Conservation (phyloP, 352 stramenopile species). For the Phytopythium litorale region DNA sequence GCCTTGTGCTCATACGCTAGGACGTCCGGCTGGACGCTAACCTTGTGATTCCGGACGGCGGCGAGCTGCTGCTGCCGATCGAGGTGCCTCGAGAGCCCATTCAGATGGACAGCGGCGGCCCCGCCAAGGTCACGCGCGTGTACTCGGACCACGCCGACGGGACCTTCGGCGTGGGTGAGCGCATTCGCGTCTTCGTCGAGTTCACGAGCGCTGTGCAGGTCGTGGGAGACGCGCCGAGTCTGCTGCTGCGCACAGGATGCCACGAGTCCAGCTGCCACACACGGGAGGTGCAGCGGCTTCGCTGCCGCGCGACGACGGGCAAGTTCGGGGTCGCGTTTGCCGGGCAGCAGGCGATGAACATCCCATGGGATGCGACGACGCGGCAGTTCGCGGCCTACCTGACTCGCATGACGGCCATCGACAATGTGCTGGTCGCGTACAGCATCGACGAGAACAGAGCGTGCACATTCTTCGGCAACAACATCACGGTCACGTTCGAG, state of each 20-base stretch:
- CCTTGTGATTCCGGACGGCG: constrained; percentile 63
- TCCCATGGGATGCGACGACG: constrained; percentile 51
- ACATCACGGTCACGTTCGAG: constrained; percentile 76
- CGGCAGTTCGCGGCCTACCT: constrained; percentile 47
- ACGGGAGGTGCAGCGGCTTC: constrained; percentile 58
- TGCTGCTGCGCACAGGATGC: constrained; percentile 58
- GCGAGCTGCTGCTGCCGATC: constrained; percentile 60
- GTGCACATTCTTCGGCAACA: constrained; percentile 80
- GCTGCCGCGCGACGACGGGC: constrained; percentile 52
- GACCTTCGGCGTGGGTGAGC: constrained; percentile 52
- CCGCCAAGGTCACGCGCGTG: constrained; percentile 60
- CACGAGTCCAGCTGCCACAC: constrained; percentile 39
- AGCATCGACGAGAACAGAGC: constrained; percentile 49
- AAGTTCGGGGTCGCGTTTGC: constrained; percentile 65
- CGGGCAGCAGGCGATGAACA: constrained; percentile 50
- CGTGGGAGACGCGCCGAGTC: constrained; percentile 24
- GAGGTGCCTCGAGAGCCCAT: constrained; percentile 58
- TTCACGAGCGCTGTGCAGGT: constrained; percentile 71
- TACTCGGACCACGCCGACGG: constrained; percentile 50
- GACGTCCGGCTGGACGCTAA: constrained; percentile 65
- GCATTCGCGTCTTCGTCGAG: constrained; percentile 58
- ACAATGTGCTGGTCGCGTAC: constrained; percentile 55
- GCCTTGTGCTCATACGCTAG: constrained; percentile 10
- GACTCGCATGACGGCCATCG: constrained; percentile 57
- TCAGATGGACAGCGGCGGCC: constrained; percentile 36